Conservation (phyloP, 768 basidiomycete species). For the Grammothele lineata region DNA sequence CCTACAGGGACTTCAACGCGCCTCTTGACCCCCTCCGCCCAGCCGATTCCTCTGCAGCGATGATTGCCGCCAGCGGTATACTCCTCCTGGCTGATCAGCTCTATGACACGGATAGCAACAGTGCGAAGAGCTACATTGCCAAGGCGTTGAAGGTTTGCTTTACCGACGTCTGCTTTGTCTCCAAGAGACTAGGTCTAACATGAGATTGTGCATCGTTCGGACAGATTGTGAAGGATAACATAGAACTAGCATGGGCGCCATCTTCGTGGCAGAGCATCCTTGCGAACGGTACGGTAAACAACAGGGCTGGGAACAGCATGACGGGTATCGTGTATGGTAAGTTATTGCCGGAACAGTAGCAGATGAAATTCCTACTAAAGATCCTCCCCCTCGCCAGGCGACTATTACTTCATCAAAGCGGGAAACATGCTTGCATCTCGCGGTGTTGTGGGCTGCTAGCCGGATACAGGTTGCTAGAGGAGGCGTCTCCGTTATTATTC, state of each 20-base stretch:
- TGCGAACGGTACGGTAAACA: conserved; percentile 63
- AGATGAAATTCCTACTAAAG: not conserved
- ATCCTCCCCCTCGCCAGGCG: conserved; percentile 36
- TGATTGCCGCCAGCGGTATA: conserved; percentile 55
- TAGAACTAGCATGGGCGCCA: conserved; percentile 51
- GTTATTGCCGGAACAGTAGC: not conserved
- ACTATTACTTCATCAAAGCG: conserved; percentile 58
- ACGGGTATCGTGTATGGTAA: conserved; percentile 59
- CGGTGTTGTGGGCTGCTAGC: conserved; percentile 31
- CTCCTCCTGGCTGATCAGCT: conserved; percentile 48
- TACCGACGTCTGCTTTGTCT: conserved; percentile 31
- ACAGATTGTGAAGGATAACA: conserved; percentile 45
- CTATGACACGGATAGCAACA: conserved; percentile 24
- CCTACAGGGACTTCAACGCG: conserved; percentile 67
- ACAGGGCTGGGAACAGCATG: conserved; percentile 45
- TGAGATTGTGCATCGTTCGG: not conserved
- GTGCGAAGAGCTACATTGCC: conserved; percentile 38
- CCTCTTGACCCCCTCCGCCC: conserved; percentile 52
- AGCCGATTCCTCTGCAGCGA: conserved; percentile 69
- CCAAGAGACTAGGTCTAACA: not conserved
- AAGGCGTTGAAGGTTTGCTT: conserved; percentile 40
- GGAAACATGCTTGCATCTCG: conserved; percentile 48
- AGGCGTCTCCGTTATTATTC: too few relatives aligned
- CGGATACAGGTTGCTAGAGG: too few relatives aligned
- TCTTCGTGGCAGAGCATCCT: conserved; percentile 61